Base-by-base conservation (phyloP, 345 rosid species). In the Aquilaria yunnanensis region DNA sequence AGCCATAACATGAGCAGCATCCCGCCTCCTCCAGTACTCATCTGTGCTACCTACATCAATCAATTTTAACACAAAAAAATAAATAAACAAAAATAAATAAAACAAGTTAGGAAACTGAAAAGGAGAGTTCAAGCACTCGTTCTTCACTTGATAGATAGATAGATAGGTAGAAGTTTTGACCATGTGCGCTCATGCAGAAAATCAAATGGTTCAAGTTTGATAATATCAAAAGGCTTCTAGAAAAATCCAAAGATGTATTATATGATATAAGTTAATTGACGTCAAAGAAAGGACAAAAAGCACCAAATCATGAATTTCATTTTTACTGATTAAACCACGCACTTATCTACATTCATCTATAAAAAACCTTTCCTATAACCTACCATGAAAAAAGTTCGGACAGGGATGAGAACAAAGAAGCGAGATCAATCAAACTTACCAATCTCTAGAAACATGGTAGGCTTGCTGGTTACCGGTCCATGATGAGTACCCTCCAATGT, bases 401-500 rank as follows among this genome's bases (percentile, higher is more conserved):
- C 43, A 37, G 43, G 43, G 23, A 23, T 23, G 23, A 23, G 23
- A 23, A 5, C 43, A 37, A 23, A 9, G 43, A 2, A 2, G 43
- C 7, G 6, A 37, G 43, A 37, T 37, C 43, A 37, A 37, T 37
- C 43, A 60, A 32, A 64, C 72, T 62, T 70, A 87, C 98, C 97
- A 65, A 92, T 92, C 78, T 92, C 98, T 46, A 89, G 61, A 72
- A 92, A 92, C 97, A 92, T 73, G 0, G 98, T 88, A 16, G 92
- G 98, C 63, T 83, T 89, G 62, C 45, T 84, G 4, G 98, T 89
- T 66, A 81, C 54, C 0, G 97, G 98, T 64, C 98, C 97, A 79
- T 92, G 98, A 73, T 92, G 97, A 65, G 97, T 92, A 11, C 73
- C 98, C 81, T 92, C 98, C 81, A 92, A 74, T 62, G 98, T 92